Evolutionary conservation across 176 grass and related monocot genomes (phyloP).

Genomic region (Lolium multiflorum): DNA sequence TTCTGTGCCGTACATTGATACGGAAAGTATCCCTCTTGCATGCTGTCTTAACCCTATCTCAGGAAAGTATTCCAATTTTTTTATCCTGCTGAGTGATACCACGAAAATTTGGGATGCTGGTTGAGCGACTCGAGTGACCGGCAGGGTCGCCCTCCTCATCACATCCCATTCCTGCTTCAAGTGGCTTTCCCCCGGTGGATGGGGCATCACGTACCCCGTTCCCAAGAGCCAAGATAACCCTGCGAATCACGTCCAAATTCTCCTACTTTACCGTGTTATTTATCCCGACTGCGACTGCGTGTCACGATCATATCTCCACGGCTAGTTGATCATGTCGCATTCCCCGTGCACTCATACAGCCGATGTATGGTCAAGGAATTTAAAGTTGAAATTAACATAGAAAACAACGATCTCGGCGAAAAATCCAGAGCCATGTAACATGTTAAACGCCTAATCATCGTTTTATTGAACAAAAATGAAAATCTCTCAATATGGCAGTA

Average conservation of each 20-base stretch:
- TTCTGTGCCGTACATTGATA: not conserved
- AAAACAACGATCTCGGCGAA: not conserved
- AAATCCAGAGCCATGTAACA: not conserved
- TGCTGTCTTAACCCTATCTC: too few relatives aligned
- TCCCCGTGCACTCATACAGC: not conserved
- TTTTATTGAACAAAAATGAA: not conserved
- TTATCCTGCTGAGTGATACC: not conserved
- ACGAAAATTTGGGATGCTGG: not conserved
- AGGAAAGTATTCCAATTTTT: not conserved
- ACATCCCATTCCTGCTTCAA: slow-evolving; percentile 27
- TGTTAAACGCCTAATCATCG: not conserved
- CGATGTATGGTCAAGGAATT: not conserved
- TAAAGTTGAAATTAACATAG: not conserved
- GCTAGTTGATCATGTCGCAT: slow-evolving; percentile 6
- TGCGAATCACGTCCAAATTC: slow-evolving; percentile 40
- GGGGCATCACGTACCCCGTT: slow-evolving; percentile 27
- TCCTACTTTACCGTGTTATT: not conserved
- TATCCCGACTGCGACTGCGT: not conserved
- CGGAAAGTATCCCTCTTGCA: too few relatives aligned
- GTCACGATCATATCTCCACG: not conserved
- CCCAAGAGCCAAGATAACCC: slow-evolving; percentile 25
- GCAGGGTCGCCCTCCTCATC: slow-evolving; percentile 26
- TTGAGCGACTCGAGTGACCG: not conserved
- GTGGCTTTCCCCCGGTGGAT: too few relatives aligned
- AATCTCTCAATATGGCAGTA: slow-evolving; percentile 4